Base-by-base conservation (phyloP, 768 basidiomycete species). In the Candolleomyces eurysporus region DNA sequence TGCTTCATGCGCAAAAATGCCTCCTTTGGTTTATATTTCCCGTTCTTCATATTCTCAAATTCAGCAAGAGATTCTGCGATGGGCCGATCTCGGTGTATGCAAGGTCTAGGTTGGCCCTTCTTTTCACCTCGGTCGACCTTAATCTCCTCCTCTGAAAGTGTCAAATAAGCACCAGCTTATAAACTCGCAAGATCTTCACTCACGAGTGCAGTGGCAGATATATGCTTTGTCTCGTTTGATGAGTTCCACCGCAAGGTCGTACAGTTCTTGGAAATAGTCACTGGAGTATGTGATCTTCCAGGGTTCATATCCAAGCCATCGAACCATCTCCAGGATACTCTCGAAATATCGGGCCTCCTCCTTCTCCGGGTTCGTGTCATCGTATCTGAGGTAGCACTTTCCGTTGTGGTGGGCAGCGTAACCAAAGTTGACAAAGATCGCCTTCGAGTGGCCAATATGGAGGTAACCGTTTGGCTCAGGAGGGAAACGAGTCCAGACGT, bases 231-330 rank as follows among this genome's bases (percentile, higher is more conserved):
- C 94, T 30, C 92, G 82, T 72, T 87, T 88, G 64, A 95, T 96
- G 55, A 98, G 77, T 69, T 96, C 89, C 17, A 92, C 82, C 1
- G 96, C 97, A 32, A 98, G 82, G 6, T 89, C 88, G 67, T 94
- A 91, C 22, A 99, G 78, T 68, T 88, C 78, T 59, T 90, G 84
- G 72, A 99, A 99, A 75, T 99, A 92, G 74, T 98, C 96, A 70
- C 94, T 97, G 52, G 96, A 98, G 76, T 98, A 98, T 4, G 97
- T 98, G 80, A 99, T 95, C 75, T 93, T 93, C 92, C 92, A 98
- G 4, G 97, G 97, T 72, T 98, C 96, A 69, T 86, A 99, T 1
- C 97, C 97, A 19, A 99, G 82, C 97, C 97, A 99, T 64, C 96
- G 83, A 40, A 98, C 84, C 68, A 90, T 93, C 76, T 98, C 96